Conservation (phyloP, 331 rosid genomes). For the Saraca asoca region DNA sequence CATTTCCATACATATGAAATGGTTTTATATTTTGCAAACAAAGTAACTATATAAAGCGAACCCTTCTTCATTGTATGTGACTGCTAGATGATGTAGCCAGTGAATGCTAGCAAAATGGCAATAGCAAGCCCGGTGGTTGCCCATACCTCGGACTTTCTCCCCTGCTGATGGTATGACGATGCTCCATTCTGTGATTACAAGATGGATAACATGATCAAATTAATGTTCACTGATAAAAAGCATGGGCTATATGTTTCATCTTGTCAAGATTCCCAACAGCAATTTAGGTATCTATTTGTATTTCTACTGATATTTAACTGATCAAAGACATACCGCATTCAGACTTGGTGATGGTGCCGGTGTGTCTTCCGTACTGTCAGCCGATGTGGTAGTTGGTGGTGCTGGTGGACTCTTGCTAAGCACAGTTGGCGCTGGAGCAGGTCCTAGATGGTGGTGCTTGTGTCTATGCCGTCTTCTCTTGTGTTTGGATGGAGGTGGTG, state of each 20-base stretch:
- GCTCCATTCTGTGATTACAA: slow-evolving; percentile 62
- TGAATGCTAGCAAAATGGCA: slow-evolving; percentile 47
- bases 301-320: too few relatives aligned
- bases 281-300: too few relatives aligned
- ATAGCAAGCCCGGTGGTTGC: slow-evolving; percentile 51
- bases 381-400: slow-evolving; percentile 60
- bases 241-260: not conserved
- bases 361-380: slow-evolving; percentile 52
- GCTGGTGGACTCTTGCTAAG: slow-evolving; percentile 77
- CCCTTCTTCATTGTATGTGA: slow-evolving; percentile 30
- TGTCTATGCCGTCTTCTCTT: slow-evolving; percentile 59
- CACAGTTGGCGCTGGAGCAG: slow-evolving; percentile 74
- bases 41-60: slow-evolving; percentile 34
- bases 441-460: slow-evolving; percentile 75
- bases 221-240: not conserved
- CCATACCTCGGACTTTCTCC: slow-evolving; percentile 46
- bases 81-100: slow-evolving; percentile 41
- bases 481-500: slow-evolving; percentile 65
- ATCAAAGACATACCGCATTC: slow-evolving; percentile 57
- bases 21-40: slow-evolving; percentile 34
- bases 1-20: slow-evolving; percentile 40
- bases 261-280: not conserved
- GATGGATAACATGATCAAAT: slow-evolving; percentile 22
- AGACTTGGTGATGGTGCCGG: slow-evolving; percentile 90
- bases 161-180: slow-evolving; percentile 44